Evolutionary conservation across 2,329 filamentous ascomycete genomes (phyloP).

Genomic region (Epichloe uncinata): DNA sequence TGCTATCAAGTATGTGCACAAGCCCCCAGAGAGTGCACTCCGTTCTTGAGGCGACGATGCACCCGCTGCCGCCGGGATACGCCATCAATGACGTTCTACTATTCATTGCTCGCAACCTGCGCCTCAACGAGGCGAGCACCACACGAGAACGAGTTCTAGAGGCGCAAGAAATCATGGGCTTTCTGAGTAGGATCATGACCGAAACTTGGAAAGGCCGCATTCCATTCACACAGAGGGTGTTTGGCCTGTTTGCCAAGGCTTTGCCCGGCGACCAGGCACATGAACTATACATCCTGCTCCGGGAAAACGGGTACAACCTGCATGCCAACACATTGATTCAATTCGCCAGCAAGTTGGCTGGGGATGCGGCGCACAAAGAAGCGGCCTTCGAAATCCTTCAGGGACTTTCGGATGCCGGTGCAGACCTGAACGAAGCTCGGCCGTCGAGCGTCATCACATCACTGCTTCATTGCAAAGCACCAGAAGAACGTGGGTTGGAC

Average conservation of each 20-base stretch:
- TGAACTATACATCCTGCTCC: conserved; percentile 24
- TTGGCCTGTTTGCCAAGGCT: conserved; percentile 20
- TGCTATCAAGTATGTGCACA: conserved; percentile 22
- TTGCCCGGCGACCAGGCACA: conserved; percentile 17
- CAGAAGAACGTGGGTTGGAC: conserved; percentile 5
- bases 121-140: conserved; percentile 8
- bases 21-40: conserved; percentile 18
- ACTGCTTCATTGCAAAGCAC: conserved; percentile 32
- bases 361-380: conserved; percentile 24
- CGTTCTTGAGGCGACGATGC: conserved; percentile 25
- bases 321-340: conserved; percentile 33
- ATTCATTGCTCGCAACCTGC: conserved; percentile 16
- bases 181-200: conserved; percentile 17
- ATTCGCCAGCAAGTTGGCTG: conserved; percentile 33
- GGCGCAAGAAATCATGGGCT: conserved; percentile 18
- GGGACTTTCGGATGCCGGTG: conserved; percentile 21
- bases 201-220: conserved; percentile 17
- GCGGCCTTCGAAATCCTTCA: conserved; percentile 29
- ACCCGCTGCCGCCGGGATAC: conserved; percentile 23
- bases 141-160: conserved; percentile 11
- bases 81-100: conserved; percentile 23
- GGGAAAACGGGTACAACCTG: conserved; percentile 16
- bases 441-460: conserved; percentile 44
- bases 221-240: conserved; percentile 24
- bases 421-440: conserved; percentile 32